Evolutionary conservation across 2,329 filamentous ascomycete genomes (phyloP), one percentile per base, ranked within the genome.

Genomic region (Zymoseptoria crescenta): DNA sequence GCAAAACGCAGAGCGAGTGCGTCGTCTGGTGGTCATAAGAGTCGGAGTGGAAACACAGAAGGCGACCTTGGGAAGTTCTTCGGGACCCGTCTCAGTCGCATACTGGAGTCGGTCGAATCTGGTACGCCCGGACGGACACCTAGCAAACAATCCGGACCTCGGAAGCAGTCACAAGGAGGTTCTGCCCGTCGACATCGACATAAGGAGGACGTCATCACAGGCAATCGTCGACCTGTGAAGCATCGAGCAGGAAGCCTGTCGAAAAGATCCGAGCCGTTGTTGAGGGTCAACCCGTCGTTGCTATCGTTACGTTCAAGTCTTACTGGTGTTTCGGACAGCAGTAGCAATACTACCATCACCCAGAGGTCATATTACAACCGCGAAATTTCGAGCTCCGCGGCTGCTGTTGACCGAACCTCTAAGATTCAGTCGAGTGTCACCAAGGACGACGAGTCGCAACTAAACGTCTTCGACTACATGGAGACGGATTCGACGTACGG

Each of bases 291-390:
- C 55, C 70, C 74, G 6, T 79, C 77, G 4, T 62, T 77, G 30
- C 64, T 74, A 49, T 79, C 76, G 1, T 70, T 77, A 2, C 61
- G 75, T 8, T 77, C 77, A 24, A 72, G 69, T 55, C 62, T 75
- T 51, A 78, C 76, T 2, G 72, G 73, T 55, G 68, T 69, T 8
- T 77, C 76, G 13, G 72, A 68, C 1, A 77, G 73, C 63, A 75
- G 72, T n/a, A 79, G 76, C 65, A 76, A 72, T 57, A 76, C 76
- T 1, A 79, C 77, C 3, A 71, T 78, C 10, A 79, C 75, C 9
- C 76, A 77, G 61, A 69, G 69, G 49, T 75, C 74, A 4, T 77
- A 77, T 61, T 9, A 56, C 58, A 54, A 54, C 55, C 49, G 58
- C 59, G 53, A 53, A 48, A 54, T 41, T 30, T 10, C 52, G 55